Evolutionary conservation across 2,329 filamentous ascomycete genomes (phyloP).

Genomic region (Trichoderma sp.): DNA sequence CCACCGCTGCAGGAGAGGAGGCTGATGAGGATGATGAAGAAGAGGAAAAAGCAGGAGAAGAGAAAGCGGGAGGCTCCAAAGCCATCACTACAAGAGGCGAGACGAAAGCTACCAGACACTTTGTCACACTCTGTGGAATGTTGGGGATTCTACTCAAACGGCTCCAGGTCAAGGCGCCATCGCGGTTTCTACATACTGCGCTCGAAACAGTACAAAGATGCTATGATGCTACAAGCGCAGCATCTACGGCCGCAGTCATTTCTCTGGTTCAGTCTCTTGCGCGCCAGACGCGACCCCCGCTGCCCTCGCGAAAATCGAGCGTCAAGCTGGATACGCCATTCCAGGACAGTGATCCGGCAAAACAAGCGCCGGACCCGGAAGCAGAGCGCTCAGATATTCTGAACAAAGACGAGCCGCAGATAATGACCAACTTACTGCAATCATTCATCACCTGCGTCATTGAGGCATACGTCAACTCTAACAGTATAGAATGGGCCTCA

Average conservation of each 20-base stretch:
- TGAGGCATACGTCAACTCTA: slow-evolving; percentile 66
- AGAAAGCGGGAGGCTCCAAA: slow-evolving; percentile 19
- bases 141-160: slow-evolving; percentile 69
- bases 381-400: slow-evolving; percentile 37
- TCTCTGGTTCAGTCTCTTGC: slow-evolving; percentile 68
- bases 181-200: slow-evolving; percentile 74
- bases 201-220: slow-evolving; percentile 67
- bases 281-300: slow-evolving; percentile 61
- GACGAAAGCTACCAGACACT: slow-evolving; percentile 42
- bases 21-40: background rate
- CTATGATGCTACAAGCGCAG: slow-evolving; percentile 61
- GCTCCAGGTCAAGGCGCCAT: slow-evolving; percentile 74
- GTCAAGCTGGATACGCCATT: slow-evolving; percentile 53
- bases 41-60: slow-evolving; percentile 21
- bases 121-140: slow-evolving; percentile 68
- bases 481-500: slow-evolving; percentile 59
- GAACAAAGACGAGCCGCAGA: slow-evolving; percentile 55
- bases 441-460: slow-evolving; percentile 76
- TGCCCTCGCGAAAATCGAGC: slow-evolving; percentile 59
- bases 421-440: slow-evolving; percentile 65
- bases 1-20: slow-evolving; percentile 29
- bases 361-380: slow-evolving; percentile 61
- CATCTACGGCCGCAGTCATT: slow-evolving; percentile 67
- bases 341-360: slow-evolving; percentile 51
- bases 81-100: slow-evolving; percentile 22